Percentiles rank a stretch among this genome's conserved stretches.
These are phyloP conservation scores for Oryza meridionalis DNA, from an alignment of 176 grass and related monocot species.

Conservation along the genomic window DNA sequence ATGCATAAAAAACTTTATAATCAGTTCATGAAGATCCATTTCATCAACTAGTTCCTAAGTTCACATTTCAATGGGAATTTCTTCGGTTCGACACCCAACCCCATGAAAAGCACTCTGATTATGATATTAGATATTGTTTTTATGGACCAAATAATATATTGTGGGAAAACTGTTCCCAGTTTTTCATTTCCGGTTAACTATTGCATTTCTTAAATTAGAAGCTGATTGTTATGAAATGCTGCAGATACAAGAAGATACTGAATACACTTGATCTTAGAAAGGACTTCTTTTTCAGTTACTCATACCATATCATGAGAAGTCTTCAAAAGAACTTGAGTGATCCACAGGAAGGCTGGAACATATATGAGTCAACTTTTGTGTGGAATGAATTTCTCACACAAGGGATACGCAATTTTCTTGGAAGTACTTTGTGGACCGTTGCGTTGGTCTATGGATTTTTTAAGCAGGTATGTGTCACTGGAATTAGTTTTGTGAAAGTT, in stretches of 20 bases:
- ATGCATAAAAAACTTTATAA: constrained; percentile 8
- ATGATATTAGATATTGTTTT: no score
- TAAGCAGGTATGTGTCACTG: constrained; percentile 67
- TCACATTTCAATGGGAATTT: background rate
- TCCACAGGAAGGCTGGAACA: constrained; percentile 50
- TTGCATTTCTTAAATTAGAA: constrained; percentile 24
- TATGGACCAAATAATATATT: background rate
- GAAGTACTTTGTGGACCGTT: constrained; percentile 77
- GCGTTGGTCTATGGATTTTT: constrained; percentile 94
- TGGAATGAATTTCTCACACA: constrained; percentile 92
- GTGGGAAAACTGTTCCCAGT: background rate
- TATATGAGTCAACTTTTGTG: constrained; percentile 86
- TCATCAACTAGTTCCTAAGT: background rate
- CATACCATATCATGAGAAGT: constrained; percentile 85
- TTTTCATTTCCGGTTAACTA: background rate
- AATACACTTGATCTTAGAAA: constrained; percentile 84
- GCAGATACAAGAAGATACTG: constrained; percentile 90
- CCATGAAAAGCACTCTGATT: background rate
- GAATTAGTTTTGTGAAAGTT: constrained; percentile 27
- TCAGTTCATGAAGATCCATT: background rate
- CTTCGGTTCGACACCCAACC: background rate
- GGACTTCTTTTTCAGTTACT: constrained; percentile 94
- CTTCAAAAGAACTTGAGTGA: constrained; percentile 88
- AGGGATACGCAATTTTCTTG: constrained; percentile 52
- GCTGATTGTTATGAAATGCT: constrained; percentile 31